phyloP scores from a whole-genome alignment of 2,329 filamentous ascomycete genomes.

The Juglanconis sp. region DNA sequence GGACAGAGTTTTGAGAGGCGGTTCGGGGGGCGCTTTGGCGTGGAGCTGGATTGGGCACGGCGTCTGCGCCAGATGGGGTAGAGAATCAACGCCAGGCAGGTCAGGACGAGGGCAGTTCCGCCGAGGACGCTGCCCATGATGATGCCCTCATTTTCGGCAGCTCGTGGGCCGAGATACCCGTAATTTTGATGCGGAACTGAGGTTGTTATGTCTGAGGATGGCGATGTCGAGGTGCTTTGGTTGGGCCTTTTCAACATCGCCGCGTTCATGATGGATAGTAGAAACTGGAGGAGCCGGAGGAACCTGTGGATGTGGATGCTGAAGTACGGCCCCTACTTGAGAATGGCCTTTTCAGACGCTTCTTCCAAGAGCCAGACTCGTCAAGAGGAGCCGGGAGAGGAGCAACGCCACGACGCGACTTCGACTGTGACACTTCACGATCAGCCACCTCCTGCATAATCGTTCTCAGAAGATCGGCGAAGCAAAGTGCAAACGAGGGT shows the following conservation, averaged over 20 bases:
- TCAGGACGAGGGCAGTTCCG: constrained; percentile 4
- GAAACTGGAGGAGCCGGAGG: not conserved
- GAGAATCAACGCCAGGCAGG: not conserved
- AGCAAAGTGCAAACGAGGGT: not conserved
- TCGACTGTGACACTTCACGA: not conserved
- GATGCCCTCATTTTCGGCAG: not conserved
- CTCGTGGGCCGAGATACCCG: not conserved
- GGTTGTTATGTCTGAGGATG: not conserved
- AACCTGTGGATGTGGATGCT: not conserved
- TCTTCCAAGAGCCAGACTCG: not conserved
- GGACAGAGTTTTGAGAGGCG: not conserved
- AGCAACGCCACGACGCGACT: not conserved
- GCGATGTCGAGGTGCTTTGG: not conserved
- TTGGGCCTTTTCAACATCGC: not conserved
- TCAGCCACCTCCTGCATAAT: not conserved
- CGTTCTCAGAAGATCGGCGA: constrained; percentile 1
- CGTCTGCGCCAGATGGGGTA: not conserved
- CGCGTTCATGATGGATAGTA: not conserved
- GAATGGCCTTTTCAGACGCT: not conserved
- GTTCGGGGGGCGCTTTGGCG: not conserved
- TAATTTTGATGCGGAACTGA: not conserved
- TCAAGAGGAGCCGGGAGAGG: not conserved
- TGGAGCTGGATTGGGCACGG: not conserved
- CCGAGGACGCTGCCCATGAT: constrained; percentile 12
- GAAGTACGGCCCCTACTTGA: not conserved